phyloP scores from a whole-genome alignment of 2,329 filamentous ascomycete genomes.

The Calonectria hongkongensis region DNA sequence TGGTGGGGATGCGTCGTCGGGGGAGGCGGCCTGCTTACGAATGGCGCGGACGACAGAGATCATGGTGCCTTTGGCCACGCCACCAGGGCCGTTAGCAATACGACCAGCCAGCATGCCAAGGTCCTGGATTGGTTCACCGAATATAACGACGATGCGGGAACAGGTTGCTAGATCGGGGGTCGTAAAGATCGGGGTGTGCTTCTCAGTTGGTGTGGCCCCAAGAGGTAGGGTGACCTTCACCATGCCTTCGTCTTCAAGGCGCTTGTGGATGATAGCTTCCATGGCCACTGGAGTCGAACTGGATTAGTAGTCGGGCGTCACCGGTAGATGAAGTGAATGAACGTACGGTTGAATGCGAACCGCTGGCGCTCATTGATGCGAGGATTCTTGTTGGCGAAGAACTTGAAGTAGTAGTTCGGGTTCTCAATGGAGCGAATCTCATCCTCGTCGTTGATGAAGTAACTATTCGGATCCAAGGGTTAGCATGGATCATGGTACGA shows the following conservation, averaged over 20 bases:
- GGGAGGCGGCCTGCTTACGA: constrained; percentile 58
- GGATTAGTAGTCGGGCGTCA: neutral
- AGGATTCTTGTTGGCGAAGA: constrained; percentile 82
- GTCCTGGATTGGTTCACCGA: constrained; percentile 83
- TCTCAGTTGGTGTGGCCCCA: constrained; percentile 65
- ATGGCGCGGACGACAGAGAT: constrained; percentile 76
- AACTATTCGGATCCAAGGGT: constrained; percentile 68
- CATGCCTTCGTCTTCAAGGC: constrained; percentile 78
- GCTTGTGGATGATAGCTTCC: constrained; percentile 75
- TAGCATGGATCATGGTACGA: neutral
- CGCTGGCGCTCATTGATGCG: constrained; percentile 86
- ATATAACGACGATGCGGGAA: constrained; percentile 81
- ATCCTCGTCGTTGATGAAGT: constrained; percentile 85
- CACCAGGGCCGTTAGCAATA: constrained; percentile 76
- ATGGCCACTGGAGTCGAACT: constrained; percentile 73
- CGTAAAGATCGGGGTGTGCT: constrained; percentile 81
- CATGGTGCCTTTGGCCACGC: constrained; percentile 82
- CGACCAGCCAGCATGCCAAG: constrained; percentile 85
- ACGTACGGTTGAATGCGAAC: constrained; percentile 82
- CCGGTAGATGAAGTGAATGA: constrained; percentile 44
- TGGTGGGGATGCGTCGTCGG: constrained; percentile 62
- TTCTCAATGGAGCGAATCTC: constrained; percentile 83
- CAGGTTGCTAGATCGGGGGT: constrained; percentile 71
- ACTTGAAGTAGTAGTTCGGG: constrained; percentile 83
- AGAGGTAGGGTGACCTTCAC: constrained; percentile 77